phyloP scores from a whole-genome alignment of 495 filamentous ascomycete genomes.

The Astrocystis sublimbata region DNA sequence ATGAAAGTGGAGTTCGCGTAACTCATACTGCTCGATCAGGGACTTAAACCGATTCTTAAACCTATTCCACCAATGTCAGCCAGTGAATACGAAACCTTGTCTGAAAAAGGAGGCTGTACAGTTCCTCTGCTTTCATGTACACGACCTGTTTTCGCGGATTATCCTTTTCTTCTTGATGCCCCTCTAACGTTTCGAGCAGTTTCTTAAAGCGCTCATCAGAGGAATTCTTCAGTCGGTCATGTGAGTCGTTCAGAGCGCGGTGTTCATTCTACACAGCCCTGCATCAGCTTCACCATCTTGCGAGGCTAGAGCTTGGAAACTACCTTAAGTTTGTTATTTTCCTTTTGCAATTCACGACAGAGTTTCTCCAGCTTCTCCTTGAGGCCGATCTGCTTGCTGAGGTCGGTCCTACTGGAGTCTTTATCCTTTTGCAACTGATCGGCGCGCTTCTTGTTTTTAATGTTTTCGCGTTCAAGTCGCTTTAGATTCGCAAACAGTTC shows the following conservation, averaged over 20 bases:
- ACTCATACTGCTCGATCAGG: slow-evolving; percentile 92
- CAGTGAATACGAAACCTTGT: slow-evolving; percentile 5
- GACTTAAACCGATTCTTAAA: slow-evolving; percentile 90
- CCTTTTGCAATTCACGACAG: slow-evolving; percentile 86
- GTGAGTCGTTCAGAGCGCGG: slow-evolving; percentile 78
- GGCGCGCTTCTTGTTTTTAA: slow-evolving; percentile 92
- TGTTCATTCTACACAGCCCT: slow-evolving; percentile 72
- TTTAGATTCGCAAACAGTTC: slow-evolving; percentile 94
- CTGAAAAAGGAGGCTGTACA: slow-evolving; percentile 55
- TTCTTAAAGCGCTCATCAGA: slow-evolving; percentile 66
- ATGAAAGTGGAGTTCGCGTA: slow-evolving; percentile 88
- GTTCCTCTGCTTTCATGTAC: slow-evolving; percentile 80
- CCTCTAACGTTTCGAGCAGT: slow-evolving; percentile 78
- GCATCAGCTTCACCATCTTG: slow-evolving; percentile 33
- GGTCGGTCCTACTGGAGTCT: slow-evolving; percentile 80
- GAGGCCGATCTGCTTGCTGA: slow-evolving; percentile 80
- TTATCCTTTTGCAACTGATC: slow-evolving; percentile 97
- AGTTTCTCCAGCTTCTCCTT: slow-evolving; percentile 96
- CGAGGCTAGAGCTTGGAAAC: slow-evolving; percentile 2
- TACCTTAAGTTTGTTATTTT: slow-evolving; percentile 95
- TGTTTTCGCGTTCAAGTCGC: slow-evolving; percentile 85
- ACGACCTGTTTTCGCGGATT: slow-evolving; percentile 70
- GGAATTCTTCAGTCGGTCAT: slow-evolving; percentile 75
- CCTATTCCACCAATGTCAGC: slow-evolving; percentile 49
- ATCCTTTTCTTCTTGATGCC: slow-evolving; percentile 74